Conservation (phyloP, 495 filamentous ascomycete genomes). For the Penicillium fimorum region DNA sequence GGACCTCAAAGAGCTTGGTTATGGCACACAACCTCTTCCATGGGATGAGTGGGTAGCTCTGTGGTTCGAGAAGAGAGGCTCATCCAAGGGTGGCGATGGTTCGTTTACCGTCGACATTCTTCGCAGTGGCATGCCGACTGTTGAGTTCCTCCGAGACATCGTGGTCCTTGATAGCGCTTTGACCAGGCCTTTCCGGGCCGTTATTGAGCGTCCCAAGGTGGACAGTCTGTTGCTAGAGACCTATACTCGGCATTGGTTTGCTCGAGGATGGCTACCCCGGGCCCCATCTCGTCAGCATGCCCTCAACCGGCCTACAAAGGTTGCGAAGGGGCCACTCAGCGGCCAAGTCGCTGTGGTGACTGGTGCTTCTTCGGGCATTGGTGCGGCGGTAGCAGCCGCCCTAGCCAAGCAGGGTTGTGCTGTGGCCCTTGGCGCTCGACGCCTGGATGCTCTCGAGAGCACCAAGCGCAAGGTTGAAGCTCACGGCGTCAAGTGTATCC, state of each 20-base stretch:
- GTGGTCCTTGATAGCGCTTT: slow-evolving; percentile 60
- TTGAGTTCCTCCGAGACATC: slow-evolving; percentile 57
- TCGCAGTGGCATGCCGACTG: slow-evolving; percentile 62
- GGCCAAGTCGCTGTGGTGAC: slow-evolving; percentile 54
- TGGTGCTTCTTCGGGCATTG: slow-evolving; percentile 52
- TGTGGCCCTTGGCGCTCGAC: slow-evolving; percentile 61
- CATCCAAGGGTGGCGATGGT: slow-evolving; percentile 56
- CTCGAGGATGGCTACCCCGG: slow-evolving; percentile 61
- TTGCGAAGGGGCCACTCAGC: slow-evolving; percentile 47
- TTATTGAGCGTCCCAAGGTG: slow-evolving; percentile 59
- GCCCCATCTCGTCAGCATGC: slow-evolving; percentile 47
- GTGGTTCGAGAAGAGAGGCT: slow-evolving; percentile 59
- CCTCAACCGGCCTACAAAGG: slow-evolving; percentile 32
- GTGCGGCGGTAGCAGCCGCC: slow-evolving; percentile 47
- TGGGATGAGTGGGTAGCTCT: slow-evolving; percentile 65
- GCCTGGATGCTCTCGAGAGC: slow-evolving; percentile 56
- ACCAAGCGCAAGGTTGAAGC: slow-evolving; percentile 51
- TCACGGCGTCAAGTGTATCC: slow-evolving; percentile 55
- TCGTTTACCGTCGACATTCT: slow-evolving; percentile 55
- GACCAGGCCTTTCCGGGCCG: slow-evolving; percentile 54
- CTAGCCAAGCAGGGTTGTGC: slow-evolving; percentile 57
- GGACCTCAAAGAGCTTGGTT: slow-evolving; percentile 57
- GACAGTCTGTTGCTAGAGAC: slow-evolving; percentile 59
- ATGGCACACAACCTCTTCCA: slow-evolving; percentile 53
- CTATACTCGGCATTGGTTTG: slow-evolving; percentile 68